Evolutionary conservation across 176 grass and related monocot genomes (phyloP).

Genomic region (Lolium rigidum): DNA sequence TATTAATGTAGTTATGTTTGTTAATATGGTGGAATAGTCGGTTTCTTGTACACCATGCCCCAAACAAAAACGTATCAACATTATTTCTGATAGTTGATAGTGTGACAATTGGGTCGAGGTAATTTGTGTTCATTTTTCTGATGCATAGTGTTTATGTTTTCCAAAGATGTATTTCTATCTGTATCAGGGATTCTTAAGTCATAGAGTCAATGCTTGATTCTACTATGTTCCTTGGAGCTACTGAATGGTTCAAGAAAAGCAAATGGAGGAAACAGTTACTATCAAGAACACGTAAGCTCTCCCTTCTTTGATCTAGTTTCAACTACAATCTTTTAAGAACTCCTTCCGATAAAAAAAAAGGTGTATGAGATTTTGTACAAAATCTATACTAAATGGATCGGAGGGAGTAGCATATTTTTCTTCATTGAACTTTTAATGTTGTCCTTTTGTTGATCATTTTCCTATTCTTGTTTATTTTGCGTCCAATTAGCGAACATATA

Average conservation of each 20-base stretch:
- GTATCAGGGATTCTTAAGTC: background rate
- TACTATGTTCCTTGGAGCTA: conserved; percentile 56
- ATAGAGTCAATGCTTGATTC: background rate
- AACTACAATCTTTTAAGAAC: background rate
- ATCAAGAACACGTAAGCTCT: conserved; percentile 68
- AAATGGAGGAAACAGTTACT: conserved; percentile 85
- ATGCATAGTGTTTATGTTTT: conserved; percentile 14
- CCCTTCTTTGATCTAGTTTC: conserved; percentile 33
- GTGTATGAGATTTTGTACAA: too few relatives aligned
- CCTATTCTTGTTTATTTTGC: background rate
- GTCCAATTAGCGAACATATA: background rate
- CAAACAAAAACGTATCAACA: too few relatives aligned
- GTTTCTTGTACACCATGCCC: too few relatives aligned
- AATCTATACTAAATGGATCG: too few relatives aligned
- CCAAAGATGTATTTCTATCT: background rate
- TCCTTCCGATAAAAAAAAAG: too few relatives aligned
- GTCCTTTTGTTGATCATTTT: background rate
- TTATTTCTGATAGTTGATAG: background rate
- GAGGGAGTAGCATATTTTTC: background rate
- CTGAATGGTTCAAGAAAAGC: conserved; percentile 95
- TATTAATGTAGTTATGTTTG: too few relatives aligned
- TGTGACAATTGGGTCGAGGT: background rate
- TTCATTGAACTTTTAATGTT: background rate
- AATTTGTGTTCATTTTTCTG: background rate
- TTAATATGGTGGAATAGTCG: too few relatives aligned